phyloP scores from a whole-genome alignment of 768 basidiomycete species.

The Suillus cothurnatus region DNA sequence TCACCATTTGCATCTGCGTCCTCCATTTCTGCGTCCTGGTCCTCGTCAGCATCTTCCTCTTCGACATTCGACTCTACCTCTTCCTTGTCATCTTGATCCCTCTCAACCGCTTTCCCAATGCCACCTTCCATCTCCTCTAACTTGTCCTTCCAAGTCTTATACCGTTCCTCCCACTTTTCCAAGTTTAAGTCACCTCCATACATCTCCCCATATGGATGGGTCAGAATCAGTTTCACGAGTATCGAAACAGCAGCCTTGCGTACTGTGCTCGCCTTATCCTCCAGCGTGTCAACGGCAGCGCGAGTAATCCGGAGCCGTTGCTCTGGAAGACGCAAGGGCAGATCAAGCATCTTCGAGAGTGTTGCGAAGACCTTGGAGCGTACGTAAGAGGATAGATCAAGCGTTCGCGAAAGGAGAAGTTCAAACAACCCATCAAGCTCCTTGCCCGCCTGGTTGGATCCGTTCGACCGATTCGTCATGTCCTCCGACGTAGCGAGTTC shows the following conservation, averaged over 20 bases:
- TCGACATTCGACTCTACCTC: slow-evolving; percentile 38
- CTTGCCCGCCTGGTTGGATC: slow-evolving; percentile 47
- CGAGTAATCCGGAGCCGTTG: slow-evolving; percentile 76
- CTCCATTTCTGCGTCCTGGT: slow-evolving; percentile 21
- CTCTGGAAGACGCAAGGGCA: slow-evolving; percentile 81
- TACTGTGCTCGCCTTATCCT: slow-evolving; percentile 91
- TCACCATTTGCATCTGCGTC: slow-evolving; percentile 37
- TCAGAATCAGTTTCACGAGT: slow-evolving; percentile 71
- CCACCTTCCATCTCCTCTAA: slow-evolving; percentile 69
- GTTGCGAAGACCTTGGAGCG: slow-evolving; percentile 85
- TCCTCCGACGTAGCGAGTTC: slow-evolving; percentile 68
- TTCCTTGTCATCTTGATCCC: slow-evolving; percentile 37
- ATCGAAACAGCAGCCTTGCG: slow-evolving; percentile 81
- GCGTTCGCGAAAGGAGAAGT: slow-evolving; percentile 80
- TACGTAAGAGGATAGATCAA: slow-evolving; percentile 90
- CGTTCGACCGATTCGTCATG: slow-evolving; percentile 43
- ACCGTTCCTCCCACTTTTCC: slow-evolving; percentile 73
- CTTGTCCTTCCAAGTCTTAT: slow-evolving; percentile 60
- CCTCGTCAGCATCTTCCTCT: slow-evolving; percentile 36
- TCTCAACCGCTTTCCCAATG: slow-evolving; percentile 63
- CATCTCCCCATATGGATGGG: slow-evolving; percentile 86
- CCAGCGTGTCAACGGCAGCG: slow-evolving; percentile 76
- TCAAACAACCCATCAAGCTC: slow-evolving; percentile 83
- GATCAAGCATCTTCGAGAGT: slow-evolving; percentile 74
- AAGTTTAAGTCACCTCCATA: slow-evolving; percentile 82